Base-by-base conservation (phyloP, 441 rosid genomes). In the Corymbia citriodora region DNA sequence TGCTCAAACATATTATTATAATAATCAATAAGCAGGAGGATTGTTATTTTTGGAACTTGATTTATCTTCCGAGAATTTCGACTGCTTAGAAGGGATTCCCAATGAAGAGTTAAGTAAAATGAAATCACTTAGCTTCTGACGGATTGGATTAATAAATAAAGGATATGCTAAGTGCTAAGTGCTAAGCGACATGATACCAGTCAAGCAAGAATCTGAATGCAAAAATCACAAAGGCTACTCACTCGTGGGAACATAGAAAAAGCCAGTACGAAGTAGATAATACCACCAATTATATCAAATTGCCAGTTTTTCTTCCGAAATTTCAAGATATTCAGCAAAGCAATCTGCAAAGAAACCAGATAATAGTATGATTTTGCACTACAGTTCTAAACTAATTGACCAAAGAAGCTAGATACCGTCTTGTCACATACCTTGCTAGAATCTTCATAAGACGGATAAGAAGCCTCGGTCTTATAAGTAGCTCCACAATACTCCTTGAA, bases 231-330 rank as follows among this genome's bases (percentile, higher is more conserved):
- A 79, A 89, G 87, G 90, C 87, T 79, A 90, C 94, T 83, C 91
- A 98, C 99, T 97, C 95, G 99, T 36, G 99, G 99, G 92, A 98
- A 98, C 95, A 96, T 92, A 40, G 99, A 98, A 90, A 97, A 98
- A 92, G 94, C 98, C 94, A 98, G 90, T 88, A 98, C 90, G 87
- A 98, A 98, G 94, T 98, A 98, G 93, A 98, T 95, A 92, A 97
- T 93, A 91, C 99, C 99, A 89, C 99, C 99, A 89, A 98, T 98
- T 90, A 97, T 95, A 94, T 98, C 99, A 90, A 97, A 98, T 55
- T 96, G 99, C 99, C 98, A 98, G 92, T 98, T 98, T 95, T 96
- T 97, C 96, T 97, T 95, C 89, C 99, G 97, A 83, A 98, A 98
- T 94, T 98, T 97, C 95, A 94, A 92, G 92, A 98, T 97, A 94